Base-by-base conservation (phyloP, 345 rosid genomes). In the Acer saccharum region DNA sequence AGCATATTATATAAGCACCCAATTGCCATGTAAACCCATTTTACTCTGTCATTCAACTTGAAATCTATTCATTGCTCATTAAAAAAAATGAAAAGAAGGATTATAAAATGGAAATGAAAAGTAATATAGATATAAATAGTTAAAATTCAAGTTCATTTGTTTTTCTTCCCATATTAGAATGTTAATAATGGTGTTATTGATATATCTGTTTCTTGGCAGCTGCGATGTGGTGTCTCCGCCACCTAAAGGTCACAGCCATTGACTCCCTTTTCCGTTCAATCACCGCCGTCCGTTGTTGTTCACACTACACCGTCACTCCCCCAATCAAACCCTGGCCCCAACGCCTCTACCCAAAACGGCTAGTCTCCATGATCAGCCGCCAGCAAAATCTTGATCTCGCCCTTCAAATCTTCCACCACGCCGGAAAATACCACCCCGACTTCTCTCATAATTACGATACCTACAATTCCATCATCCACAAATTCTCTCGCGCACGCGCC, bases 311-410 rank as follows among this genome's bases (percentile, higher is more conserved):
- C 2, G 90, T 89, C 48, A 86, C 89, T 0, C 98, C 97, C 0
- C 98, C 97, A 71, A 87, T 95, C 83, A 89, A 86, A 81, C 94
- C 90, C 8, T 95, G 98, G 98, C 98, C 98, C 6, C 84, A 86
- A 74, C 85, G 86, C 76, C 95, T 94, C 71, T 84, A 77, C 84
- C 95, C 97, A 2, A 94, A 88, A 78, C 97, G 95, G 67, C 86
- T 95, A 5, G 85, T 79, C 75, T 88, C 88, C 69, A 89, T 94
- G 94, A 90, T 95, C 85, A 77, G 73, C 41, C 89, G 89, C 80
- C 97, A 93, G 68, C 94, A 93, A 65, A 90, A 90, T 81, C 92
- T 90, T 65, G 97, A 90, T 81, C 97, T 95, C 2, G 93, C 97
- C 62, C 89, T 93, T 84, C 98, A 92, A 81, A 92, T 92, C 72